These are phyloP conservation scores for Trypanosoma caninum DNA, from an alignment of 208 protist genomes.

Conservation along the genomic window DNA sequence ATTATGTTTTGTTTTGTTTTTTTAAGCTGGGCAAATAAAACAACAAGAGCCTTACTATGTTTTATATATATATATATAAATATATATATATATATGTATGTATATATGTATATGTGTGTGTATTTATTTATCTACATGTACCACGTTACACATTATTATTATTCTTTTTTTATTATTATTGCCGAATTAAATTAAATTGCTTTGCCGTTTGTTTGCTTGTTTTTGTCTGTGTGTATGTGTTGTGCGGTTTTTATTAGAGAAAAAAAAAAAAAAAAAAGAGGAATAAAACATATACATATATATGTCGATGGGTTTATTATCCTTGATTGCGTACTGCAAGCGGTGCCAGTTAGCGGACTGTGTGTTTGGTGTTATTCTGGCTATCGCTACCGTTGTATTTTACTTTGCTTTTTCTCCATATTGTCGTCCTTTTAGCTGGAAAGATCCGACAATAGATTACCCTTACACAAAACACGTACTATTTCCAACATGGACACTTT, in stretches of 20 bases:
- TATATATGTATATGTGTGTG: too few relatives aligned
- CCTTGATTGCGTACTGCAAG: slow-evolving; percentile 10
- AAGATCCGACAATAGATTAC: slow-evolving; percentile 63
- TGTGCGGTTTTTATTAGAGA: not conserved
- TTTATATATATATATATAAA: not conserved
- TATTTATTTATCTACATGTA: too few relatives aligned
- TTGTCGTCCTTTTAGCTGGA: slow-evolving; percentile 74
- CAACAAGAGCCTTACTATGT: too few relatives aligned
- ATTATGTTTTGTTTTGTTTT: too few relatives aligned
- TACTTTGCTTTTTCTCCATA: slow-evolving; percentile 7
- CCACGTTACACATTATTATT: not conserved
- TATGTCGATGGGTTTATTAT: not conserved
- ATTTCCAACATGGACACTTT: slow-evolving; percentile 43
- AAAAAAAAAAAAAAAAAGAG: not conserved
- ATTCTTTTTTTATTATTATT: not conserved
- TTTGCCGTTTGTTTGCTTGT: not conserved
- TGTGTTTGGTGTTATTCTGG: slow-evolving; percentile 15
- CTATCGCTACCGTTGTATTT: slow-evolving; percentile 22
- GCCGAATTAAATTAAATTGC: not conserved
- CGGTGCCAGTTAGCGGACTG: slow-evolving; percentile 55
- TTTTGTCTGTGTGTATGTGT: not conserved
- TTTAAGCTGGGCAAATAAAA: too few relatives aligned
- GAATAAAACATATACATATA: too few relatives aligned
- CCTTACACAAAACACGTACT: slow-evolving; percentile 34
- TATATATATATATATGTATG: not conserved